phyloP scores from a whole-genome alignment of 129 eudicot species.

The Gnaphalium uliginosum region DNA sequence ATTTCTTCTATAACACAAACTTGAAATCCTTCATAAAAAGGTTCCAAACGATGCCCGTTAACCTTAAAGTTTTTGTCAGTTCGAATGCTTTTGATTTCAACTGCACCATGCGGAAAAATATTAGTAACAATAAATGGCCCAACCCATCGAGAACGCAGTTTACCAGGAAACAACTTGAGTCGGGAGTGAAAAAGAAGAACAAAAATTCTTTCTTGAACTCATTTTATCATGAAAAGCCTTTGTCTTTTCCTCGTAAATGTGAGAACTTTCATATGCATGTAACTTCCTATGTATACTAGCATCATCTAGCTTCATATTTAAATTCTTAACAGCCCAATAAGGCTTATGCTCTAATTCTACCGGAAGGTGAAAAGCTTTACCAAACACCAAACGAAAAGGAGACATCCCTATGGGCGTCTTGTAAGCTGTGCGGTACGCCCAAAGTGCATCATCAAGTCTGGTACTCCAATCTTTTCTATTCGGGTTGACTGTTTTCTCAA shows the following conservation, averaged over 20 bases:
- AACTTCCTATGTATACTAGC: neutral
- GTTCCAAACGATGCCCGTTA: constrained; percentile 17
- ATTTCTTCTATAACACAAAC: neutral
- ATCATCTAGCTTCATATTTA: constrained; percentile 14
- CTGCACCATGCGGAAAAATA: neutral
- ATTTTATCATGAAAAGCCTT: constrained; percentile 5
- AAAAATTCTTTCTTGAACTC: constrained; percentile 1
- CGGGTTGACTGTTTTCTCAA: constrained; percentile 19
- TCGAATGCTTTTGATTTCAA: neutral
- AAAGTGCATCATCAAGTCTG: constrained; percentile 8
- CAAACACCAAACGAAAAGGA: neutral
- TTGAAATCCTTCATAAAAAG: neutral
- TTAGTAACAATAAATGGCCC: constrained; percentile 7
- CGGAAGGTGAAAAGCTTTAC: neutral
- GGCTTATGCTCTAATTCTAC: constrained; percentile 4
- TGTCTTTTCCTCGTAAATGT: constrained; percentile 1
- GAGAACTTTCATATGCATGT: neutral
- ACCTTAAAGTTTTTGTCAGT: constrained; percentile 1
- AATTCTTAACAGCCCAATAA: constrained; percentile 5
- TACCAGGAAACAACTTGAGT: neutral
- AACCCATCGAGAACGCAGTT: constrained; percentile 4
- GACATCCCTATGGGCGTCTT: constrained; percentile 8
- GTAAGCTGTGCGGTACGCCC: constrained; percentile 1
- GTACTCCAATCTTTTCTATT: constrained; percentile 27
- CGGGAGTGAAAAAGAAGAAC: constrained; percentile 9